phyloP scores from a whole-genome alignment of 495 filamentous ascomycete genomes.

The Tuber brumale region DNA sequence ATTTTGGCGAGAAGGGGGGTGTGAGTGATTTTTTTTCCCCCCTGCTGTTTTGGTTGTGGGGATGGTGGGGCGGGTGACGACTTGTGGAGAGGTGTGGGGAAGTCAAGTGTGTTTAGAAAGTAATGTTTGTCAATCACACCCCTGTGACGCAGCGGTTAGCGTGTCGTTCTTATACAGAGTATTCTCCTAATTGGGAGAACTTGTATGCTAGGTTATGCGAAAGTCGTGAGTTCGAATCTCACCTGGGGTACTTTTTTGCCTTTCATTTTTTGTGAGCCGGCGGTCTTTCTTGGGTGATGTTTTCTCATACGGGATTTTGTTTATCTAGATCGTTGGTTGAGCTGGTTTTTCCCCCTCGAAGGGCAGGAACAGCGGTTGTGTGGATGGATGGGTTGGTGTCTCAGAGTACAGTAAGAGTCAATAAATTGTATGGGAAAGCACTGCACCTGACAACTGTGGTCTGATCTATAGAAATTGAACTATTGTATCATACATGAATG shows the following conservation, averaged over 20 bases:
- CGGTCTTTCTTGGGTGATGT: background rate
- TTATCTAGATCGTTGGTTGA: background rate
- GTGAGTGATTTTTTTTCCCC: background rate
- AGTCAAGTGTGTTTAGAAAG: background rate
- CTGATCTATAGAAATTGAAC: background rate
- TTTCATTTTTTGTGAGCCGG: conserved; percentile 17
- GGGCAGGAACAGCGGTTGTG: background rate
- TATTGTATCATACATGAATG: background rate
- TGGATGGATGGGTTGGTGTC: background rate
- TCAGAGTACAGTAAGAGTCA: background rate
- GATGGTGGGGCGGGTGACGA: background rate
- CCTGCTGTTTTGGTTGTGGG: background rate
- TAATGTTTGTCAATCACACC: conserved; percentile 15
- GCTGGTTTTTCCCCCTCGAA: background rate
- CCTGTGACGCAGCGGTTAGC: conserved; percentile 40
- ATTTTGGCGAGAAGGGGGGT: conserved; percentile 52
- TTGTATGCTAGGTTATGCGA: conserved; percentile 39
- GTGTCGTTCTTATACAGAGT: conserved; percentile 40
- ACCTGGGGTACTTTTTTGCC: conserved; percentile 30
- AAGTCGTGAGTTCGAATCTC: conserved; percentile 41
- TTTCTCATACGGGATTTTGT: background rate
- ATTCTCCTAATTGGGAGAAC: conserved; percentile 35
- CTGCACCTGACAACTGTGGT: background rate
- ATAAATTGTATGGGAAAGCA: background rate
- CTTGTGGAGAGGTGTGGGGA: background rate